Evolutionary conservation across 805 yeast genomes (phyloP), one percentile per base, ranked within the genome.

Genomic region (Kodamaea nitidulidarum): DNA sequence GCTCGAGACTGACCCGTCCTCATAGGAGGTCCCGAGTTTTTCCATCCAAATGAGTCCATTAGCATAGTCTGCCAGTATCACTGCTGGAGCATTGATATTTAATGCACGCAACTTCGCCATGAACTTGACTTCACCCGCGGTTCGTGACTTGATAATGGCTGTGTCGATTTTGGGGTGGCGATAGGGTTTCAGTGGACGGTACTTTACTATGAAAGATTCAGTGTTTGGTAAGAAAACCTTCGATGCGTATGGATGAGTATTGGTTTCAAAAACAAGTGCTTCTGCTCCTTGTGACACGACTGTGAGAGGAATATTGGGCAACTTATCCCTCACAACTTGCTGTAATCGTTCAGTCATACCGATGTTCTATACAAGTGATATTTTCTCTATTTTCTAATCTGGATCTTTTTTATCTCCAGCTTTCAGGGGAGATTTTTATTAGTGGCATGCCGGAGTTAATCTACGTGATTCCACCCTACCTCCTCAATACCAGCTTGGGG

Each of bases 11-110:
- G 60, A 51, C 0, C 79, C 81, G 48, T 77, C 62, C 3, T 71
- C 67, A 15, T 83, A 52, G 7, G 55, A 51, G 21, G 74, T 78
- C 1, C 91, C 90, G 7, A 91, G 58, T 45, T 65, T 71, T 50
- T 87, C 95, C 91, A 91, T 85, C 93, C 95, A 88, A 17, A 93
- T 78, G 33, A 85, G 63, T 1, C 98, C 98, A 45, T 78, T 76
- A 29, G 71, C 60, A 3, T 81, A 76, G 63, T 93, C 97, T n/a
- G 81, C 73, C 36, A 81, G 81, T n/a, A 84, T 63, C 33, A 93
- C 57, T 42, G 70, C 60, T 0, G 98, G 98, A 1, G 84, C 86
- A 7, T 69, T 67, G 12, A 93, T 71, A 0, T 80, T 84, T 11
- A 85, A 44, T 40, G 61, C 65, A 20, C 56, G 53, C 32, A 78